These are phyloP conservation scores for Scleromitrula shiraiana DNA, from an alignment of 2,329 filamentous ascomycete genomes.

Conservation along the genomic window DNA sequence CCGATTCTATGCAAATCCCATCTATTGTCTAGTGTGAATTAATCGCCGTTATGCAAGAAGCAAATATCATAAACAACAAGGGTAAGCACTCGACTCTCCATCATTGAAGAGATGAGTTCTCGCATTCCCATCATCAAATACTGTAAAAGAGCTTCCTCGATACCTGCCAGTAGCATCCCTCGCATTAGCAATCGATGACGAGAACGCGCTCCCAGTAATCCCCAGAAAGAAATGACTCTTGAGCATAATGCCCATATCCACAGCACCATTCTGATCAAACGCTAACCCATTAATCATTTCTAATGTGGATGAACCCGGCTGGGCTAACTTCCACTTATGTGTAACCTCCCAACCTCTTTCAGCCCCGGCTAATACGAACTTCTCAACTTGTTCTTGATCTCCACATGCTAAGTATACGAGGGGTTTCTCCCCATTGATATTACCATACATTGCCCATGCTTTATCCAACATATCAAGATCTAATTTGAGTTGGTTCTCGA, in stretches of 20 bases:
- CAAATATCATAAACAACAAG: constrained; percentile 27
- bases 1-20: too few species aligned
- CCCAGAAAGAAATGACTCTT: constrained; percentile 30
- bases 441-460: constrained; percentile 27
- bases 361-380: constrained; percentile 26
- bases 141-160: constrained; percentile 28
- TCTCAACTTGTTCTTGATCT: constrained; percentile 28
- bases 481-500: constrained; percentile 29
- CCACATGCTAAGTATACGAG: constrained; percentile 32
- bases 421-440: constrained; percentile 19
- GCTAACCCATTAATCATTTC: constrained; percentile 24
- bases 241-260: constrained; percentile 31
- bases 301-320: constrained; percentile 15
- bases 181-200: constrained; percentile 28
- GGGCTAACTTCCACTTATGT: constrained; percentile 29
- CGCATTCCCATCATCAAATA: constrained; percentile 27
- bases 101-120: constrained; percentile 31
- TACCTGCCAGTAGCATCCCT: constrained; percentile 31
- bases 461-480: constrained; percentile 31
- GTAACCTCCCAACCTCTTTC: constrained; percentile 31
- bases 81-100: constrained; percentile 27
- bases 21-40: too few species aligned
- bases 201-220: constrained; percentile 31
- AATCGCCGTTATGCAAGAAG: neutral
- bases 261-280: constrained; percentile 32